These are phyloP conservation scores for Aristolochia fimbriata DNA, from an alignment of 164 flowering plant species.

Conservation along the genomic window DNA sequence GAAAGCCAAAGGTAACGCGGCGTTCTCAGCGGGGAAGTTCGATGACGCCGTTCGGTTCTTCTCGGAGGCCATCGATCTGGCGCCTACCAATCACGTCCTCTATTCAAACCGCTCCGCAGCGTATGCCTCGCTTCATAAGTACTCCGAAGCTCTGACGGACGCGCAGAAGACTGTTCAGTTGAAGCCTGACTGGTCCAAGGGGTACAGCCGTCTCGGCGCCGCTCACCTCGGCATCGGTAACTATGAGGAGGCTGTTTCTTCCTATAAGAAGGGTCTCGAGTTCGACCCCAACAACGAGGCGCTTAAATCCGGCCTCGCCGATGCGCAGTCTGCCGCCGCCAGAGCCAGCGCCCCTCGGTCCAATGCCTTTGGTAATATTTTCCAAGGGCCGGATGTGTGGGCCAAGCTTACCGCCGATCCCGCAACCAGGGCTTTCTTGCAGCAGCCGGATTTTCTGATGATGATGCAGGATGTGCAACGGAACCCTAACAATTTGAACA, in stretches of 20 bases:
- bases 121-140: constrained; percentile 64
- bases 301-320: constrained; percentile 66
- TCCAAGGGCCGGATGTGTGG: constrained; percentile 87
- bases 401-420: constrained; percentile 82
- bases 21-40: constrained; percentile 72
- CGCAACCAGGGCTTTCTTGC: constrained; percentile 43
- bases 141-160: constrained; percentile 59
- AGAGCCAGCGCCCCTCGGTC: constrained; percentile 17
- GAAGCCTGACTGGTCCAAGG: constrained; percentile 86
- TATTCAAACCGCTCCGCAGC: constrained; percentile 98
- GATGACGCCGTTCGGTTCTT: constrained; percentile 58
- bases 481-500: constrained; percentile 66
- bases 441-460: constrained; percentile 79
- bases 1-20: constrained; percentile 95
- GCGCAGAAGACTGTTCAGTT: constrained; percentile 82
- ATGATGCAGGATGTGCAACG: constrained; percentile 87
- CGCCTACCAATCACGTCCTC: constrained; percentile 86
- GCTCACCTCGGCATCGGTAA: constrained; percentile 55
- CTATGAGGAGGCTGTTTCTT: constrained; percentile 47
- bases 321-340: constrained; percentile 47
- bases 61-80: constrained; percentile 65
- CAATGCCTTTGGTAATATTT: constrained; percentile 63
- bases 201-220: constrained; percentile 88
- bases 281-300: constrained; percentile 76
- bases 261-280: constrained; percentile 76